A percentile compares a stretch with the other conserved stretches of the same genome.
Conservation (phyloP, 73 alveolate species). For the Tetrahymena malaccensis region DNA sequence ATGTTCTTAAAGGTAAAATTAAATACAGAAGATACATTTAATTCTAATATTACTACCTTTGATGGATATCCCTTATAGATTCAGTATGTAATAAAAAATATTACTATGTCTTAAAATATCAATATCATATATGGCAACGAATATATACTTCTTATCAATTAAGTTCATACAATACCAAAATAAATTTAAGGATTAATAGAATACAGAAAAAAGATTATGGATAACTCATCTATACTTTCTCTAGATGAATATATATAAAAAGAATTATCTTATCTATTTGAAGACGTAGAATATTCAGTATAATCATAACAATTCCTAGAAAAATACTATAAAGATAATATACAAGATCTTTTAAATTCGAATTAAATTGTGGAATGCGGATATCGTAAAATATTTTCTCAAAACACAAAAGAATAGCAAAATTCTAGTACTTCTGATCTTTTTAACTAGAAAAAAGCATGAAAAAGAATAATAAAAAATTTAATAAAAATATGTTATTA, state of each 20-base stretch:
- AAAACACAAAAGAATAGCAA: too few relatives aligned
- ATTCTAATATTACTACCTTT: background rate
- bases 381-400: too few relatives aligned
- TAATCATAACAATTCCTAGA: background rate
- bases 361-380: too few relatives aligned
- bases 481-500: too few relatives aligned
- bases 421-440: too few relatives aligned
- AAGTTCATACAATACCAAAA: background rate
- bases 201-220: background rate
- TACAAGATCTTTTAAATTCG: background rate
- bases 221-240: background rate
- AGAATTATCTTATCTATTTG: background rate
- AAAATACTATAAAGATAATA: background rate
- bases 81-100: too few relatives aligned
- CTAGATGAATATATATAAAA: background rate
- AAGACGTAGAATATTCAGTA: background rate
- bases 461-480: too few relatives aligned
- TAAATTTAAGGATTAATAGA: background rate
- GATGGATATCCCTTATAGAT: background rate
- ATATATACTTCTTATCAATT: background rate
- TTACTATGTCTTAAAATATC: background rate
- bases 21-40: background rate
- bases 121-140: background rate
- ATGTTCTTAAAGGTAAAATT: background rate
- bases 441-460: too few relatives aligned